Percentiles rank a stretch among this genome's conserved stretches.
These are phyloP conservation scores for Botrytis elliptica DNA, from an alignment of 2,329 filamentous ascomycete genomes.

Conservation along the genomic window DNA sequence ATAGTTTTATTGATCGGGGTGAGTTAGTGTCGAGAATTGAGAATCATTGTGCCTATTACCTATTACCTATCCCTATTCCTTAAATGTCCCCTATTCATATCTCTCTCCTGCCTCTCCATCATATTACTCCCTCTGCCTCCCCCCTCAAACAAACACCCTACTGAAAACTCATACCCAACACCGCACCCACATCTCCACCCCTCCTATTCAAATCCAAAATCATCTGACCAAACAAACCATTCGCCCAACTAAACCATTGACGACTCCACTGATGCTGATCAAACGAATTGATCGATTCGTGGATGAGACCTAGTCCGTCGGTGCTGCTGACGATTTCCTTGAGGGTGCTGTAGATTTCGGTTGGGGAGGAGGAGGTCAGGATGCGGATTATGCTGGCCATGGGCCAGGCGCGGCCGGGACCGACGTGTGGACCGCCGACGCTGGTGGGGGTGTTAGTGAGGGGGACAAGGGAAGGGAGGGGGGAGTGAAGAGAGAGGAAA, in stretches of 20 bases:
- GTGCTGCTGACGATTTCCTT: slow-evolving; percentile 34
- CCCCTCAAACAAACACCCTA: background rate
- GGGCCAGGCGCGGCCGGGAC: slow-evolving; percentile 54
- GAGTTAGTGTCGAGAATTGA: background rate
- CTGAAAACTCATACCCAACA: slow-evolving; percentile 55
- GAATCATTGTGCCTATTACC: background rate
- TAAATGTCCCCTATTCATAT: background rate
- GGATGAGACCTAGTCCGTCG: slow-evolving; percentile 45
- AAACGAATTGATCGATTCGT: slow-evolving; percentile 50
- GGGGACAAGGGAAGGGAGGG: background rate
- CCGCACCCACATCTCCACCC: slow-evolving; percentile 57
- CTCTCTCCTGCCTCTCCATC: too few species aligned
- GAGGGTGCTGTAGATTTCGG: slow-evolving; percentile 38
- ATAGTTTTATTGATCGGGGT: background rate
- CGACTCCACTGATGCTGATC: slow-evolving; percentile 44
- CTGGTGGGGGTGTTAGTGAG: slow-evolving; percentile 28
- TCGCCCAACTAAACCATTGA: slow-evolving; percentile 78
- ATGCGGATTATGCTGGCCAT: slow-evolving; percentile 56
- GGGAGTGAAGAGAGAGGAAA: slow-evolving; percentile 58
- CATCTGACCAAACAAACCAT: slow-evolving; percentile 83
- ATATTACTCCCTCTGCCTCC: too few species aligned
- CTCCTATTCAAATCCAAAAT: slow-evolving; percentile 71
- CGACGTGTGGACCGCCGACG: slow-evolving; percentile 71
- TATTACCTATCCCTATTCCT: background rate
- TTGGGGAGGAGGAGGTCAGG: slow-evolving; percentile 44